These are phyloP conservation scores for Plectosphaerella sp. DNA, from an alignment of 2,329 filamentous ascomycete species.

Conservation along the genomic window DNA sequence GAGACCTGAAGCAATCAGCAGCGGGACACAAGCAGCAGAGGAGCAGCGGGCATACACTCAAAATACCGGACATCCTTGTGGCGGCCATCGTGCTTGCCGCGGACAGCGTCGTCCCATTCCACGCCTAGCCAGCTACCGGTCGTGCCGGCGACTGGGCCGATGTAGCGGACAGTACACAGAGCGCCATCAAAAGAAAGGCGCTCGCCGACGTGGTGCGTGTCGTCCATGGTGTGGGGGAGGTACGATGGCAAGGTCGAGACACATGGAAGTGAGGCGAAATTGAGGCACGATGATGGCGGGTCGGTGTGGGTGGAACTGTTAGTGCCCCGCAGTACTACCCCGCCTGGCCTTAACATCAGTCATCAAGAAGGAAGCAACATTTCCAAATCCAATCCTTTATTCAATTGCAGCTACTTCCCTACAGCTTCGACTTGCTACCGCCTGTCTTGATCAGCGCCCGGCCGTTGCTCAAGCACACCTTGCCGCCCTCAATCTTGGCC, in stretches of 20 bases:
- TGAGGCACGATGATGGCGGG: background rate
- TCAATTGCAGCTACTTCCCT: constrained; percentile 15
- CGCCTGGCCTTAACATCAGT: background rate
- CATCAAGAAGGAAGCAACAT: background rate
- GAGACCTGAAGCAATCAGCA: constrained; percentile 41
- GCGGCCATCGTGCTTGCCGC: constrained; percentile 88
- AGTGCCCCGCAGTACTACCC: background rate
- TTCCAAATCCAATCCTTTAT: background rate
- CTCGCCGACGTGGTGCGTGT: constrained; percentile 55
- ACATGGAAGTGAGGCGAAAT: background rate
- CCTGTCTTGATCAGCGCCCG: constrained; percentile 70
- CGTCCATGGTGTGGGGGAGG: constrained; percentile 26
- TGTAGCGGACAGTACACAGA: constrained; percentile 79
- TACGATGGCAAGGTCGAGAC: background rate
- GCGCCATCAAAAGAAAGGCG: constrained; percentile 70
- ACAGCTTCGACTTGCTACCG: constrained; percentile 59
- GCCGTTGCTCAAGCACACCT: constrained; percentile 84
- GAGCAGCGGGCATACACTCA: constrained; percentile 54
- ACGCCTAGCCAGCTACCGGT: constrained; percentile 84
- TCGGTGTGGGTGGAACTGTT: background rate
- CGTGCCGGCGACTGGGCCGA: constrained; percentile 72
- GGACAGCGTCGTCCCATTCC: constrained; percentile 86
- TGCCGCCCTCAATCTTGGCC: constrained; percentile 72
- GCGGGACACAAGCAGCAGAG: constrained; percentile 6
- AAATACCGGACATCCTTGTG: constrained; percentile 80